A percentile compares a stretch with the other conserved stretches of the same genome.
These are phyloP conservation scores for Leonotis leonurus DNA, from an alignment of 257 asterid species.

Conservation along the genomic window DNA sequence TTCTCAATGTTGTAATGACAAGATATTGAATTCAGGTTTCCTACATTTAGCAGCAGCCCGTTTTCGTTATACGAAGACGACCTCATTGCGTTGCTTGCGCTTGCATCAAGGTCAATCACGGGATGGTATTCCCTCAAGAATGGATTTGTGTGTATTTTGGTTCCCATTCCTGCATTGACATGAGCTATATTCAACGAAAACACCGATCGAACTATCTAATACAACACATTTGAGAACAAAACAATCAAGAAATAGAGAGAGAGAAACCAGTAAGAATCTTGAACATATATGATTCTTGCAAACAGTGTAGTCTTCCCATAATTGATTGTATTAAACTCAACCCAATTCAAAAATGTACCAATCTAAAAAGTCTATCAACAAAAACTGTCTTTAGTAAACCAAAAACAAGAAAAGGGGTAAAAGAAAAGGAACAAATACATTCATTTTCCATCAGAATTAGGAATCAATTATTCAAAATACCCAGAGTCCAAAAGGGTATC, in stretches of 20 bases:
- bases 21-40: slow-evolving; percentile 17
- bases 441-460: not conserved
- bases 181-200: not conserved
- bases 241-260: not conserved
- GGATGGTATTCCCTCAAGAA: slow-evolving; percentile 27
- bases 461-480: slow-evolving; percentile 1
- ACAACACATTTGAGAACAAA: not conserved
- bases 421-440: not conserved
- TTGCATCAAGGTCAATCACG: slow-evolving; percentile 34
- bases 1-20: slow-evolving; percentile 33
- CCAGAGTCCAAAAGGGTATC: slow-evolving; percentile 1
- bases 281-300: not conserved
- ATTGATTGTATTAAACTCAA: not conserved
- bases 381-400: not conserved
- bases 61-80: slow-evolving; percentile 30
- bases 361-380: not conserved
- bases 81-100: slow-evolving; percentile 25
- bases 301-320: not conserved
- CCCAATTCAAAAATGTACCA: not conserved
- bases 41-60: slow-evolving; percentile 21
- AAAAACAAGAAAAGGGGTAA: not conserved
- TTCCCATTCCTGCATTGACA: slow-evolving; percentile 58
- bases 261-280: not conserved
- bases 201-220: not conserved
- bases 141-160: slow-evolving; percentile 45